Evolutionary conservation across 2,329 filamentous ascomycete species (phyloP), one percentile per base, ranked within the genome.

Genomic region (Pyricularia pennisetigena): DNA sequence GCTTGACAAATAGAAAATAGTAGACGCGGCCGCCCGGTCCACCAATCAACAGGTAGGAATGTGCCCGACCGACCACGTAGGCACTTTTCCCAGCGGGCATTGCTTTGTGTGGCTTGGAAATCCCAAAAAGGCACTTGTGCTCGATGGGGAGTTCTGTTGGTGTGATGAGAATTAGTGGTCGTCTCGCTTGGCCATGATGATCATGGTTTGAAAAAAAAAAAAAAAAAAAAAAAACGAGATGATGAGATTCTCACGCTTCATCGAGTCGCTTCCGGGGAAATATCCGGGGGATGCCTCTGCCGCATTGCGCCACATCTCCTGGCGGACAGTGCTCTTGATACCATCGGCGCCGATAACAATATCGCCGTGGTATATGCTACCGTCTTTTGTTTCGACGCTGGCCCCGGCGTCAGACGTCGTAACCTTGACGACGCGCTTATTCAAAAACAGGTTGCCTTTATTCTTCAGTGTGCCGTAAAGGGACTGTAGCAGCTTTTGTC

Each of bases 311-410:
- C 69, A 67, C 69, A 71, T 70, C 62, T 69, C 69, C 7, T 62
- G 23, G 2, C 70, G 67, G 10, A 71, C 67, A 0, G 57, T 70
- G 70, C 80, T 81, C 68, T 80, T 74, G 23, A 82, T 74, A 1
- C 81, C 80, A 64, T 82, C 80, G 0, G 78, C 76, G 0, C 80
- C 79, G 0, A 81, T 72, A 0, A 82, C 70, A 0, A 82, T 70
- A 23, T 76, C 73, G 0, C 78, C 80, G 0, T 70, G 41, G 41
- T 76, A 77, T 0, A 68, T 63, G 7, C 70, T 68, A 4, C 79
- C 79, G 28, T 78, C 74, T 3, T 68, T 65, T 0, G 76, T 78
- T 2, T 64, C 70, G 0, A 80, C 79, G 0, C 69, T 69, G 5
- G 78, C 77, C 3, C 73, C 72, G 7, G 71, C 63, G 0, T 72